Conservation (phyloP, 768 basidiomycete genomes). For the Kondoa subrosea region DNA sequence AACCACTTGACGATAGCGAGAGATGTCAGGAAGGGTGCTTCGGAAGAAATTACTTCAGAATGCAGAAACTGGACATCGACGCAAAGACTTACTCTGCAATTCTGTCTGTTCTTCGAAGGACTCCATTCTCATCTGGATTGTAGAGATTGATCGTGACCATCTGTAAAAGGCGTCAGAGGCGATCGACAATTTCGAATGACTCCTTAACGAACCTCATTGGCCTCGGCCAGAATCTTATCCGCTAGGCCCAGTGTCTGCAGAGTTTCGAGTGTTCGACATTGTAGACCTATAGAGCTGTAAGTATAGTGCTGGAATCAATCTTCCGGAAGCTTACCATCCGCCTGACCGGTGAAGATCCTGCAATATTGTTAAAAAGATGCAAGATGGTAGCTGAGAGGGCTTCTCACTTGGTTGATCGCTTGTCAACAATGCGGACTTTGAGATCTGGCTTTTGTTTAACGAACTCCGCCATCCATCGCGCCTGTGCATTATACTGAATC, state of each 20-base stretch:
- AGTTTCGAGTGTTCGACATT: slow-evolving; percentile 26
- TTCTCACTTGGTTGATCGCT: slow-evolving; percentile 24
- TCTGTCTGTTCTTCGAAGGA: slow-evolving; percentile 8
- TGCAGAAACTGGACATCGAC: not conserved
- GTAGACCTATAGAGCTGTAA: not conserved
- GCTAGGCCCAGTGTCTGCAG: slow-evolving; percentile 26
- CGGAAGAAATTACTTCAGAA: not conserved
- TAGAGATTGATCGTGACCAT: slow-evolving; percentile 12
- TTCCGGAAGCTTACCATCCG: slow-evolving; percentile 23
- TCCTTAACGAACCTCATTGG: too few relatives aligned
- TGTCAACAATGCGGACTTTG: slow-evolving; percentile 24
- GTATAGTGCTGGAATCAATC: not conserved
- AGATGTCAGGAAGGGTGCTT: slow-evolving; percentile 3
- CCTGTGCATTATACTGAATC: slow-evolving; percentile 8
- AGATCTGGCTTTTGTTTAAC: slow-evolving; percentile 13
- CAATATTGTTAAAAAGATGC: not conserved
- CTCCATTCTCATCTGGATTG: slow-evolving; percentile 14
- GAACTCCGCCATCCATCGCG: slow-evolving; percentile 18
- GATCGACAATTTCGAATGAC: not conserved
- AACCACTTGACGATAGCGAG: slow-evolving; percentile 17
- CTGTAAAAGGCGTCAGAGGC: not conserved
- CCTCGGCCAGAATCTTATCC: slow-evolving; percentile 25
- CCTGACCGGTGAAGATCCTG: slow-evolving; percentile 23
- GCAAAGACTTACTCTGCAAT: slow-evolving; percentile 2
- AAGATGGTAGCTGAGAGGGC: slow-evolving; percentile 7